Base-by-base conservation (phyloP, 2,329 filamentous ascomycete genomes). In the Fusarium sp. region DNA sequence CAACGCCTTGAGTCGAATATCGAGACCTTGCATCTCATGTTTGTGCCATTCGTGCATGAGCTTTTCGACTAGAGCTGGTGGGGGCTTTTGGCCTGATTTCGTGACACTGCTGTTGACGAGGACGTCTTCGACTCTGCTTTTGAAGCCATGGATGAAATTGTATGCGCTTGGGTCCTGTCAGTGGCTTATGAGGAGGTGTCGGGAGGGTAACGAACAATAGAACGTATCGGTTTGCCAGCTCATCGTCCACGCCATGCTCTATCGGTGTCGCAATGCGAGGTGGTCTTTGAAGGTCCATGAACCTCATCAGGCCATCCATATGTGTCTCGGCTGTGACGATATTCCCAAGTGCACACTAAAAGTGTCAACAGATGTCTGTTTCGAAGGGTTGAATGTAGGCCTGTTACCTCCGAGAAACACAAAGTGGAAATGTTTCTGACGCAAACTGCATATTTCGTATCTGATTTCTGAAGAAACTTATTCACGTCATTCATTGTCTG, bases 101-200 rank as follows among this genome's bases (percentile, higher is more conserved):
- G 32, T 41, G 16, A n/a, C n/a, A 18, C 25, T 32, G 1, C 12
- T 5, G 1, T 52, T 13, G 3, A 52, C 20, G 7, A 57, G 55
- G 7, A 64, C 71, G 6, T 70, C 71, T 16, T 63, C 37, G 2
- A 74, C 41, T 9, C 72, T 61, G 30, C 71, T 71, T 27, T 72
- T 74, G 22, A 74, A 45, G 20, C 69, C 71, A n/a, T 74, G 65
- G 6, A 72, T 65, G 22, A 74, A 74, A 32, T 63, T 74, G 45
- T 68, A 74, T 18, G 67, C 54, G 11, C 72, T 74, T 3, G 5
- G 11, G 4, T 6, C n/a, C 4, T 2, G 8, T 25, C 9, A 48
- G 42, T 34, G 12, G 3, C 5, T 11, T 18, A 5, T 2, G 3
- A 1, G 2, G 10, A 6, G 18, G 3, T 10, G 0, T 7, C 9